Evolutionary conservation across 73 alveolate genomes (phyloP), one percentile per base, ranked within the genome.

Genomic region (Paramecium octaurelia): DNA sequence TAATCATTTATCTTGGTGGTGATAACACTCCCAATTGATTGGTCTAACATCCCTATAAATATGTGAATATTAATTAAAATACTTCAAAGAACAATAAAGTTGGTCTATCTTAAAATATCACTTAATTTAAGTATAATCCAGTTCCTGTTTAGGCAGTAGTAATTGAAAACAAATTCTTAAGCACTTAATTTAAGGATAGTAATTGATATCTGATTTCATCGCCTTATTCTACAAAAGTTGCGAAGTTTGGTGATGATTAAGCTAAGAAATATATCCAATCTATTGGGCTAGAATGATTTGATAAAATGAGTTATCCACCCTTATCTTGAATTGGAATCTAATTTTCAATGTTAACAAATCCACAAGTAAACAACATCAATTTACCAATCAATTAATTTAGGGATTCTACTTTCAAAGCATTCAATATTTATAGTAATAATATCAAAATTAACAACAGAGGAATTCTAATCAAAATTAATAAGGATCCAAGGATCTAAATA

Each of bases 271-370:
- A 80, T 44, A 89, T 44, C 57, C 59, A 70, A 46, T 89, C 94
- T 14, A 89, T 48, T 5, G 92, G 94, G 24, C 94, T 89, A 20
- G 94, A 70, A 43, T 89, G 90, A 59, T 89, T 89, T 21, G 86
- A 58, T 70, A 89, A 73, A 20, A 71, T 83, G 4, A 89, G 23
- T 29, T 40, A 43, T 89, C 85, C 91, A 10, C 73, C 64, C 24
- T 46, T 40, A 44, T 89, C 94, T 20, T 89, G 14, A 24, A 50
- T 7, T 77, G 89, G 60, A 58, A 38, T 42, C 24, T 69, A 73
- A 83, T 70, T 16, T 35, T 89, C 71, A 24, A 89, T 31, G 8
- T 29, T 29, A 46, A 29, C 46, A 83, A 89, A 68, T 23, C 94
- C 92, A 58, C 46, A 50, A 9, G 77, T 40, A 35, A 70, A 38